Evolutionary conservation across 2,329 filamentous ascomycete species (phyloP), one percentile per base, ranked within the genome.

Genomic region (Neofusicoccum kwambonambiense): DNA sequence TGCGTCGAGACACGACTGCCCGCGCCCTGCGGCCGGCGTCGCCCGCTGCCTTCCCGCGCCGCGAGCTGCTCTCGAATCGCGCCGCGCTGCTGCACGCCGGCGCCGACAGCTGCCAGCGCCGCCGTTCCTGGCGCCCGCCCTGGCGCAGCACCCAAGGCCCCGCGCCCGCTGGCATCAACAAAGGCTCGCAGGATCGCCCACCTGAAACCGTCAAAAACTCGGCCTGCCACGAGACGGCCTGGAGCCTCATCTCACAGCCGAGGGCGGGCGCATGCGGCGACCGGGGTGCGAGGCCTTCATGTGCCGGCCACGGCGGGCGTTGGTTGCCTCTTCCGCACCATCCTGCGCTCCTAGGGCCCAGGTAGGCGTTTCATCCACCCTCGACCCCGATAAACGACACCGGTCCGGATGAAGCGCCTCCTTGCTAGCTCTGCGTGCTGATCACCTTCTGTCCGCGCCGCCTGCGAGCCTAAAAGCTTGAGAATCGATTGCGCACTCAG

Each of bases 161-260:
- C 39, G 39, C 54, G 44, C 17, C 37, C 52, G 13, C 37, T n/a
- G 39, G 39, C 54, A 58, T 17, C 54, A 58, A 47, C 56, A 60
- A 47, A 64, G 61, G 50, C 50, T 27, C 39, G 61, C 61, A 56
- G 39, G 61, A 64, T 64, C 61, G 61, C 41, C 56, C 47, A 56
- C 61, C 39, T 64, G 61, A 64, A 64, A 64, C 61, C 31, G 49
- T 42, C 61, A 63, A 63, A 56, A 60, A 60, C 56, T 60, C 56
- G 56, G 44, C 56, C 42, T 27, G 56, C 56, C 56, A 60, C 56
- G 56, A 60, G 41, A 47, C 42, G 56, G 56, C 41, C 56, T 47
- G 56, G 56, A 60, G 56, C 56, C 56, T 60, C 56, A 60, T 60
- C 39, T 60, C 41, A 45, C 56, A 60, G 56, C 56, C 56, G 56